Conservation (phyloP, 208 protist species). For the Herpetomonas tarakana region DNA sequence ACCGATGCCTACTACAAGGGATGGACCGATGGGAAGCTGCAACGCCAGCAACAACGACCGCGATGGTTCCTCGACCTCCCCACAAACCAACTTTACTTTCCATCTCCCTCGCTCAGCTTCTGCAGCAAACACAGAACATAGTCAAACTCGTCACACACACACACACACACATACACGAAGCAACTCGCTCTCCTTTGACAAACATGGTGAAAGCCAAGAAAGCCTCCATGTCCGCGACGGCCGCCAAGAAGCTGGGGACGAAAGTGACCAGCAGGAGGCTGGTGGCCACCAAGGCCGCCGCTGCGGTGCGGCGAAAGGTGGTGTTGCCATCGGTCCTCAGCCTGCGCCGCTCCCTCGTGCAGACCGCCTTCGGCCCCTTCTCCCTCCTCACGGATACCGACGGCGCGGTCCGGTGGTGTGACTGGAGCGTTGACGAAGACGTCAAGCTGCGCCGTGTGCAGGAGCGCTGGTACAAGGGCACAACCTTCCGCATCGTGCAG, state of each 20-base stretch:
- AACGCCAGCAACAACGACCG: no score
- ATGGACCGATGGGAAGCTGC: no score
- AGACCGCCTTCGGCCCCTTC: conserved; percentile 48
- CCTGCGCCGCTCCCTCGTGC: conserved; percentile 36
- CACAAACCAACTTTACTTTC: no score
- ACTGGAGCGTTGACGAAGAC: conserved; percentile 43
- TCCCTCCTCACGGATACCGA: conserved; percentile 47
- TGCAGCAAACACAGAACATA: background rate
- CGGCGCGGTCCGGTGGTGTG: conserved; percentile 50
- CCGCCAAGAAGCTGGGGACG: no score
- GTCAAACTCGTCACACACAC: background rate
- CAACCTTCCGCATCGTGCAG: conserved; percentile 6
- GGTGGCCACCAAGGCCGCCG: background rate
- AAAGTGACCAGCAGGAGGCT: no score
- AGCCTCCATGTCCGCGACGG: no score
- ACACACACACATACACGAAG: background rate
- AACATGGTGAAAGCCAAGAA: no score
- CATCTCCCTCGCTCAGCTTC: no score
- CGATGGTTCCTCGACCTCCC: no score
- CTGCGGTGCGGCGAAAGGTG: background rate
- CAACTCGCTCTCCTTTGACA: background rate
- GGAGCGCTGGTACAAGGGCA: conserved; percentile 22
- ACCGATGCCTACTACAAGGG: no score
- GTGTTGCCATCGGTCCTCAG: conserved; percentile 9
- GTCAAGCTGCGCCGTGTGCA: conserved; percentile 17